A percentile compares a stretch with the other conserved stretches of the same genome.
phyloP scores from a whole-genome alignment of 768 basidiomycete genomes.

The Pleurotus djamor region DNA sequence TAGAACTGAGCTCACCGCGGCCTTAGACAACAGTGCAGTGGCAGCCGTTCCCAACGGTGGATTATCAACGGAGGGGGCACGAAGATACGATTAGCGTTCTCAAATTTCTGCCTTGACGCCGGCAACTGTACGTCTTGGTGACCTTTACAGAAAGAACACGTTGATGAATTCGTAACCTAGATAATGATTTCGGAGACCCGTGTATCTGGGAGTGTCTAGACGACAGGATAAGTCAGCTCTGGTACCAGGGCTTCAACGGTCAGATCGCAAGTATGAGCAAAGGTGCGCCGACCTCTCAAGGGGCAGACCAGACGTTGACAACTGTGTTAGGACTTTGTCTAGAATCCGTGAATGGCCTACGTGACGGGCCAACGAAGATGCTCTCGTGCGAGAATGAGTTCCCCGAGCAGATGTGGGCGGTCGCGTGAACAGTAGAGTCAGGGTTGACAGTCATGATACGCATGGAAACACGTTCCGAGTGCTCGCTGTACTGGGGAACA shows the following conservation, averaged over 20 bases:
- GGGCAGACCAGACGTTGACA: neutral
- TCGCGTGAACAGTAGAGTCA: neutral
- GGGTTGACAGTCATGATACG: neutral
- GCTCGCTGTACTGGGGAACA: too few relatives aligned
- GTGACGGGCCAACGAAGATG: neutral
- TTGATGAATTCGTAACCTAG: neutral
- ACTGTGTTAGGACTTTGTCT: neutral
- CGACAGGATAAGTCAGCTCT: neutral
- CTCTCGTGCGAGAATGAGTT: neutral
- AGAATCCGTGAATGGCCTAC: neutral
- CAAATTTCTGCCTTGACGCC: neutral
- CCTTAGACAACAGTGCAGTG: neutral
- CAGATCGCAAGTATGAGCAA: neutral
- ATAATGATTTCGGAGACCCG: neutral
- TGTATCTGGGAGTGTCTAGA: neutral
- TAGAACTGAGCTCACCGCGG: neutral
- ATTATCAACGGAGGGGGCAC: neutral
- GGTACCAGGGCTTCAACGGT: neutral
- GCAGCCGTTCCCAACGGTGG: neutral
- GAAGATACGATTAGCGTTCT: neutral
- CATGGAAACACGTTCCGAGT: too few relatives aligned
- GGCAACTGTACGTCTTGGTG: neutral
- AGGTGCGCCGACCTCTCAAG: neutral
- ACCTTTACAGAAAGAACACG: neutral
- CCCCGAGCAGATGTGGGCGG: neutral